Conservation (phyloP, 192 early-diverging fungal genomes). For the Podila minutissima region DNA sequence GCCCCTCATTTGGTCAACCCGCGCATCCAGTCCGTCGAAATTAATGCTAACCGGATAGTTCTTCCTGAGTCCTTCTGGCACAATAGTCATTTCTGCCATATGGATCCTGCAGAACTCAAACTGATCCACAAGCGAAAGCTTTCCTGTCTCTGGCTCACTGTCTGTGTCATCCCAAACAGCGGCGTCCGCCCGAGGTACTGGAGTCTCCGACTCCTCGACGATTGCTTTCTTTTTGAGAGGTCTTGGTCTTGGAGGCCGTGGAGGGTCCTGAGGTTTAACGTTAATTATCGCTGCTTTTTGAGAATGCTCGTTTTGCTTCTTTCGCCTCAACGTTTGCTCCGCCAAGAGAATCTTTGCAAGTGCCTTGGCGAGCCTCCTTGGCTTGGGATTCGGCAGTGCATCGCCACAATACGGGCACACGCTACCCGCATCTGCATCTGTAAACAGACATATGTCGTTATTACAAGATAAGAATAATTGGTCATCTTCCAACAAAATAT, state of each 20-base stretch:
- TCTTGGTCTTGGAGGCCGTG: not conserved
- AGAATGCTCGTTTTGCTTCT: not conserved
- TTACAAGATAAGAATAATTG: not conserved
- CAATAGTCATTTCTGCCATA: slow-evolving; percentile 39
- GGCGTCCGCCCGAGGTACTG: not conserved
- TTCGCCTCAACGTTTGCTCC: not conserved
- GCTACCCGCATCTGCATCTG: not conserved
- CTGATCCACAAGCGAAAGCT: slow-evolving; percentile 28
- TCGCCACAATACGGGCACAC: slow-evolving; percentile 42
- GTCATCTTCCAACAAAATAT: too few species aligned
- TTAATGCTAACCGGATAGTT: slow-evolving; percentile 52
- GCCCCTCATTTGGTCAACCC: slow-evolving; percentile 32
- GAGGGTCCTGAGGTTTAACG: not conserved
- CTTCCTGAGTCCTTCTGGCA: slow-evolving; percentile 49
- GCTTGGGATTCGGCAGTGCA: slow-evolving; percentile 6
- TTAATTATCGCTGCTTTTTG: not conserved
- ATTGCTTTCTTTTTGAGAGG: not conserved
- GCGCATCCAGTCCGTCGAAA: slow-evolving; percentile 37
- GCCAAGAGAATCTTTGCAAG: slow-evolving; percentile 8
- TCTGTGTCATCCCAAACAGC: not conserved
- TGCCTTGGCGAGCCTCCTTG: slow-evolving; percentile 7
- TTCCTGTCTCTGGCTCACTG: not conserved
- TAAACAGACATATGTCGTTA: not conserved
- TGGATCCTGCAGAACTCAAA: slow-evolving; percentile 63
- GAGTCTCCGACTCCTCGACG: not conserved